Conservation (phyloP, 768 basidiomycete genomes). For the Hebeloma cylindrosporum region DNA sequence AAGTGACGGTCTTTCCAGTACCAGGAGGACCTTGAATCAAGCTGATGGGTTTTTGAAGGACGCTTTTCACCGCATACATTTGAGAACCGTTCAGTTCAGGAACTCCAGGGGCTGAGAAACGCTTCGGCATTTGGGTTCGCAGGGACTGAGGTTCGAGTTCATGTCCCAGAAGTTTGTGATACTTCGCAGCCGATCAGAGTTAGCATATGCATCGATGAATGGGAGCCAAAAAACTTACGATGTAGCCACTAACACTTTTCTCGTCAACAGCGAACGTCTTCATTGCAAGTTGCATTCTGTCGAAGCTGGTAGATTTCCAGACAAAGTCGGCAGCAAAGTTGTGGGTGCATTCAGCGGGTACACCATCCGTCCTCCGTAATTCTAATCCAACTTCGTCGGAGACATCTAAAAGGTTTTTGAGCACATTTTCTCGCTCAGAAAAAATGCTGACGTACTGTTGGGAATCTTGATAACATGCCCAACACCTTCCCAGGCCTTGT, state of each 20-base stretch:
- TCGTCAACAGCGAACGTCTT: constrained; percentile 99
- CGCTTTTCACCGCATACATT: constrained; percentile 99
- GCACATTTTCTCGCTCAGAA: constrained; percentile 6
- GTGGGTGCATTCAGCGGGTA: constrained; percentile 91
- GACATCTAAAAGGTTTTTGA: constrained; percentile 57
- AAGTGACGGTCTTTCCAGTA: constrained; percentile 98
- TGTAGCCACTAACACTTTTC: constrained; percentile 98
- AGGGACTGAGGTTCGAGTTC: constrained; percentile 94
- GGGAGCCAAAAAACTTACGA: constrained; percentile 54
- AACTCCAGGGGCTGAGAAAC: constrained; percentile 94
- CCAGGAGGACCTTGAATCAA: constrained; percentile 99
- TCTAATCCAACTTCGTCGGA: constrained; percentile 98
- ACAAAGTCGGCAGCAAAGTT: constrained; percentile 98
- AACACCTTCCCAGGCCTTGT: constrained; percentile 95
- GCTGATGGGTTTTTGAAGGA: constrained; percentile 95
- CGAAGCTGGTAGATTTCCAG: constrained; percentile 99
- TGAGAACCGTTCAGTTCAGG: constrained; percentile 99
- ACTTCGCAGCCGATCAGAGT: constrained; percentile 46
- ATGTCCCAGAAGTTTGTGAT: constrained; percentile 97
- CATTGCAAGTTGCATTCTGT: constrained; percentile 99
- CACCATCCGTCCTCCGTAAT: constrained; percentile 85
- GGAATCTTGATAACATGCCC: constrained; percentile 99
- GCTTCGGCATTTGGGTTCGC: constrained; percentile 92
- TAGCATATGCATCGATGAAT: not conserved
- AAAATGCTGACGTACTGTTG: constrained; percentile 68